Evolutionary conservation across 345 rosid genomes (phyloP), one percentile per base, ranked within the genome.

Genomic region (Eucalyptus tenuipes): DNA sequence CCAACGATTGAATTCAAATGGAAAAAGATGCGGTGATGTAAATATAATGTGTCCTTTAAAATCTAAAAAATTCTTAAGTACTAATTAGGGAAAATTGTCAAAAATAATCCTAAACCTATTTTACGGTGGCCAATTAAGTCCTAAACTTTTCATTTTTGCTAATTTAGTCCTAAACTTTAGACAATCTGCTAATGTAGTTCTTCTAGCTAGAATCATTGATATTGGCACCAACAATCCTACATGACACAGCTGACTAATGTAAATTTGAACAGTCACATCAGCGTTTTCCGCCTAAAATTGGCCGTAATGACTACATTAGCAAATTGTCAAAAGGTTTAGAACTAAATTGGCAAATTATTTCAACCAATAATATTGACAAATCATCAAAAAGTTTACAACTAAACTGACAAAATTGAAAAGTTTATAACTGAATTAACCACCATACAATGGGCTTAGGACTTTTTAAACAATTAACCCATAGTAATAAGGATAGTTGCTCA

Each of bases 201-300:
- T 50, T 50, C 55, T 17, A 52, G 9, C 55, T 52, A 52, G 24
- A 52, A 52, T 52, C 55, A 52, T 50, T 50, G 2, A 50, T 0
- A 4, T 50, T 50, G 55, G 0, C 22, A 50, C 55, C 55, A 50
- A 17, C 22, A 17, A 50, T 50, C 53, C 53, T 50, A 17, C 8
- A 50, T 50, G 22, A 50, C 22, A 50, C 0, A 1, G 22, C 1
- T 50, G 1, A 50, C 0, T 50, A 2, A 50, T 50, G 55, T 22
- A 52, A 52, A 52, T 52, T 52, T 18, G 55, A 52, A 18, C 10
- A 52, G 4, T 52, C 55, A 52, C 27, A 4, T 55, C 12, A 22
- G 2, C 1, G 3, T 0, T 55, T 55, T 55, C 61, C 1, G 0
- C 10, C 55, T 52, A 52, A 52, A 52, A 52, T 52, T 52, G 0